Evolutionary conservation across 2,329 filamentous ascomycete species (phyloP).

Genomic region (Zopfia rhizophila): DNA sequence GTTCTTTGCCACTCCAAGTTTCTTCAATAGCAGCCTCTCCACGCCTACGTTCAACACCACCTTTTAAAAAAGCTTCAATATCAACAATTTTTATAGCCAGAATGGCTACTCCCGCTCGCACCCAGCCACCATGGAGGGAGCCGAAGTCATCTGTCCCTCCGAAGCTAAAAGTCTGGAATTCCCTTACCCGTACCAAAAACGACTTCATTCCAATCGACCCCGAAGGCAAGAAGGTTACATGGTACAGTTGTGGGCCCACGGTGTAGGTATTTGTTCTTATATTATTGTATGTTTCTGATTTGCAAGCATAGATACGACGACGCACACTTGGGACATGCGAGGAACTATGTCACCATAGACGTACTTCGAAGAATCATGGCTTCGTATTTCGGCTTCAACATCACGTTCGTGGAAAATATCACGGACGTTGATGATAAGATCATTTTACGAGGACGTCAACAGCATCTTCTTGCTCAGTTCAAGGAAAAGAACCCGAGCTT

Average conservation of each 20-base stretch:
- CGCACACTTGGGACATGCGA: conserved; percentile 82
- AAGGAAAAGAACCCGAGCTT: conserved; percentile 61
- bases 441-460: conserved; percentile 75
- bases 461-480: conserved; percentile 79
- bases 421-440: conserved; percentile 72
- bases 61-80: conserved; percentile 23
- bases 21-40: conserved; percentile 33
- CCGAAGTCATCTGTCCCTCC: conserved; percentile 57
- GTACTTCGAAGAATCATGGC: conserved; percentile 84
- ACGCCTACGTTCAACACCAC: conserved; percentile 28
- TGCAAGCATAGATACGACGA: too few relatives aligned
- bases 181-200: conserved; percentile 77
- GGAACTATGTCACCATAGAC: conserved; percentile 92
- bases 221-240: conserved; percentile 74
- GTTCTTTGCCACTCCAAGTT: conserved; percentile 38
- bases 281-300: conserved; percentile 23
- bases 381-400: conserved; percentile 84
- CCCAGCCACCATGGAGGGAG: conserved; percentile 53
- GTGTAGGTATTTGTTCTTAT: conserved; percentile 53
- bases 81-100: conserved; percentile 28
- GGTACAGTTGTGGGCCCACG: conserved; percentile 92
- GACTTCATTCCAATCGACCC: conserved; percentile 78
- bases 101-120: conserved; percentile 48
- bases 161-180: conserved; percentile 79
- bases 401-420: conserved; percentile 93